phyloP scores from a whole-genome alignment of 2,329 filamentous ascomycete genomes.

The Phaeosphaeriaceae sp. region DNA sequence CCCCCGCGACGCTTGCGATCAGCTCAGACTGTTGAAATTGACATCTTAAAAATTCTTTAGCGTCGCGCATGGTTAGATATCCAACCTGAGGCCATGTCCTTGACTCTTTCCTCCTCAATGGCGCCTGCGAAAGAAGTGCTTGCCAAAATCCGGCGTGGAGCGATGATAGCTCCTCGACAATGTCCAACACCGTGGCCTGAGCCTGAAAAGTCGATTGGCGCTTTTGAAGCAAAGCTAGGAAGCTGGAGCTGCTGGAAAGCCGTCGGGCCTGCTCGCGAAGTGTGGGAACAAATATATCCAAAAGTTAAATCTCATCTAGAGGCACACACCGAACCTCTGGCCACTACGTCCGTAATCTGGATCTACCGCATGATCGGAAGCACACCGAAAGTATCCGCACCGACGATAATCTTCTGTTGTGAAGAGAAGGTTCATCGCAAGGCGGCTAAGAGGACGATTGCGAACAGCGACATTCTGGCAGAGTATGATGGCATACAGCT shows the following conservation, averaged over 20 bases:
- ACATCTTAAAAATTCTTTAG: too few relatives aligned
- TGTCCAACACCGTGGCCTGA: slow-evolving; percentile 6
- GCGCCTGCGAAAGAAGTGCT: too few relatives aligned
- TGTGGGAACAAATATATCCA: not conserved
- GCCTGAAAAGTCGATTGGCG: slow-evolving; percentile 11
- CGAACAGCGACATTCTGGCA: slow-evolving; percentile 5
- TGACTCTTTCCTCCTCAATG: too few relatives aligned
- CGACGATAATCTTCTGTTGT: slow-evolving; percentile 23
- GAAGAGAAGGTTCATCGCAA: slow-evolving; percentile 13
- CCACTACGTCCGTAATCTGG: slow-evolving; percentile 13
- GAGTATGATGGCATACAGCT: not conserved
- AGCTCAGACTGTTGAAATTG: too few relatives aligned
- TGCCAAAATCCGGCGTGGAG: too few relatives aligned
- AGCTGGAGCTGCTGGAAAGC: slow-evolving; percentile 20
- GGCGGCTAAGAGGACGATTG: slow-evolving; percentile 10
- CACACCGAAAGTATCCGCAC: slow-evolving; percentile 6
- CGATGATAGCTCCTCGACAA: too few relatives aligned
- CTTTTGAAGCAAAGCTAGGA: slow-evolving; percentile 14
- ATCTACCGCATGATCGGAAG: slow-evolving; percentile 24
- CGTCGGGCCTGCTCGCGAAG: slow-evolving; percentile 9
- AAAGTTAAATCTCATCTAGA: slow-evolving; percentile 19
- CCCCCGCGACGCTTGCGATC: too few relatives aligned
- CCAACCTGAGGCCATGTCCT: too few relatives aligned
- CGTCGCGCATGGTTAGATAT: too few relatives aligned
- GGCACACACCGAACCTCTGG: slow-evolving; percentile 12